Evolutionary conservation across 768 basidiomycete species (phyloP), one percentile per base, ranked within the genome.

Genomic region (Hericium erinaceus): DNA sequence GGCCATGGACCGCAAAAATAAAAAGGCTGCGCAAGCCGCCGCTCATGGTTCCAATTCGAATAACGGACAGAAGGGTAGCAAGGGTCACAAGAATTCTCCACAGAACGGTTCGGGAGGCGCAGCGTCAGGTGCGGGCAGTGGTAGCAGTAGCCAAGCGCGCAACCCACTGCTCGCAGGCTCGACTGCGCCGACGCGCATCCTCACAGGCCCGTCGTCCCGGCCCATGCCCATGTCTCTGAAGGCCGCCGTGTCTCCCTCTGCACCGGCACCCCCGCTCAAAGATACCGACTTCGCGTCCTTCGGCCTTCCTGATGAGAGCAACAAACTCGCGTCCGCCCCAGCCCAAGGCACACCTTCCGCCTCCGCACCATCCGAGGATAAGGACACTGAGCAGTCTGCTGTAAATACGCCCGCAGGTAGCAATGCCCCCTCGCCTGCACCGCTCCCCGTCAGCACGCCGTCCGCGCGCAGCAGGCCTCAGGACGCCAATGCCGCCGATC

Each of bases 1-100:
- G 84, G 81, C 87, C 7, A 95, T 95, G 91, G 95, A 98, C 67
- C 76, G 94, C 64, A 95, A 97, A 80, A 98, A 98, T 76, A 98
- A 98, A 76, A 92, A 92, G 68, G 85, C 89, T 13, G 91, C 91
- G 0, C 90, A 92, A 65, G 68, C 80, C 28, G 83, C 84, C 3
- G 74, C 75, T 6, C 74, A 68, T 13, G 69, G 74, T 22, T 70
- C 69, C 53, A 65, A 46, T 7, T 69, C 6, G 64, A 66, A 16
- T 61, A 73, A 51, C 61, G 71, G 55, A 8, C 44, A 46, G 20
- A 75, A 72, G 46, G 72, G 66, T 12, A 68, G 67, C 2, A 75
- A 69, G 53, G 61, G 64, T 9, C 61, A 58, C 20, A 75, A 73
- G 67, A 72, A 73, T 52, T 73, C 76, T 13, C 66, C 65, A 7